Evolutionary conservation across 2,329 filamentous ascomycete genomes (phyloP), one percentile per base, ranked within the genome.

Genomic region (Arachnomyces sp.): DNA sequence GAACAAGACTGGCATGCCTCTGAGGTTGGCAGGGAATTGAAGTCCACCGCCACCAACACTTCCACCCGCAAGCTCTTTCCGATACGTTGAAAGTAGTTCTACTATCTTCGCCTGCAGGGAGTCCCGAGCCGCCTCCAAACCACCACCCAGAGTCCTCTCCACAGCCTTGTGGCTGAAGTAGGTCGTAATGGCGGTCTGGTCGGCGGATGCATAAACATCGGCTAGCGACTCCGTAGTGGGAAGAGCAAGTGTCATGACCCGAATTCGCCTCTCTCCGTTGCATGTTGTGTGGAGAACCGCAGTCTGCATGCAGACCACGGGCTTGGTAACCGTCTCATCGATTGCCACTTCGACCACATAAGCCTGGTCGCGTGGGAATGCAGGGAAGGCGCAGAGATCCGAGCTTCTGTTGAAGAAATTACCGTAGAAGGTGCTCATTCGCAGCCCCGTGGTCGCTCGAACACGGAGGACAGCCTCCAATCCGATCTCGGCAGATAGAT

Each of bases 341-440:
- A 98, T 96, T 11, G 92, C 89, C 40, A 98, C 93, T 64, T 98
- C 92, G 14, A 98, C 90, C 32, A 96, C 92, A 59, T 96, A 96
- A 48, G 85, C 88, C 63, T 98, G 92, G 56, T 98, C 92, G 58
- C 92, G 82, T 25, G 92, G 92, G 72, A 98, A 96, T 0, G 92
- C 89, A 2, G 92, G 92, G 74, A 98, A 98, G 9, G 92, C 92
- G 61, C 92, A 96, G 25, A 98, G 78, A 67, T 98, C 92, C 12
- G 89, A 95, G 60, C 87, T 94, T 52, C 92, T 79, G 71, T 96
- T 98, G 74, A 98, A 98, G 67, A 98, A 98, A 70, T 98, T 98
- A 51, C 92, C 92, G 64, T 96, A 98, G 67, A 98, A 98, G 2
- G 90, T 89, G 68, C 82, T 94, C 84, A 96, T 96, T 39, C 92